Evolutionary conservation across 805 yeast species (phyloP).

Genomic region (Candida insectorum): DNA sequence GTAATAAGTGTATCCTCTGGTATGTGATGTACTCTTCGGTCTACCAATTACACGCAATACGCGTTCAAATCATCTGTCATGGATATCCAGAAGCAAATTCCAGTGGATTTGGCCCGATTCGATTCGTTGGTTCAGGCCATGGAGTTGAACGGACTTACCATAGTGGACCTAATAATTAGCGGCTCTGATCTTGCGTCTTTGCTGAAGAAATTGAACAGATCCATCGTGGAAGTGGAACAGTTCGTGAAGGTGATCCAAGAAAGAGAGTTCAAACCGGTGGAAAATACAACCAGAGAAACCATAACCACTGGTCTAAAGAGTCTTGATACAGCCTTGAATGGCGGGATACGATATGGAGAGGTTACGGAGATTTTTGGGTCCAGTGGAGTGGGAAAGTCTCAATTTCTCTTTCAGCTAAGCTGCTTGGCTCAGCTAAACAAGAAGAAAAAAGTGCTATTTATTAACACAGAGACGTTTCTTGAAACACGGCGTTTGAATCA

Average conservation of each 20-base stretch:
- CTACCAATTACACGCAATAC: too few species aligned
- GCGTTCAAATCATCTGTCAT: too few species aligned
- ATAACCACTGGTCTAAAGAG: too few species aligned
- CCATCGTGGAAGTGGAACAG: constrained; percentile 25
- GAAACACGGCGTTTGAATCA: constrained; percentile 58
- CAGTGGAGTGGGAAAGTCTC: constrained; percentile 85
- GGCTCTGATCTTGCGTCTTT: constrained; percentile 13
- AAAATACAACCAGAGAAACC: too few species aligned
- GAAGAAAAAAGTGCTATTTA: constrained; percentile 43
- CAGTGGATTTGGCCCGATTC: constrained; percentile 8
- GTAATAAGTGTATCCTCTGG: too few species aligned
- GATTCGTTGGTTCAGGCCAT: constrained; percentile 15
- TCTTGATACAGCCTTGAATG: too few species aligned
- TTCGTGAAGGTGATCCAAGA: too few species aligned
- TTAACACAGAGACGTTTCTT: constrained; percentile 73
- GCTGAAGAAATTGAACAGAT: constrained; percentile 21
- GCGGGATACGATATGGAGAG: constrained; percentile 24
- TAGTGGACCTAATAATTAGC: constrained; percentile 22
- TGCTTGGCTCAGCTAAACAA: constrained; percentile 46
- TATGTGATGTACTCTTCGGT: too few species aligned
- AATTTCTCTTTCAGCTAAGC: constrained; percentile 65
- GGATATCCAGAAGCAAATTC: constrained; percentile 5
- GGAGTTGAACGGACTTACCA: constrained; percentile 22
- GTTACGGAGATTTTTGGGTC: constrained; percentile 78
- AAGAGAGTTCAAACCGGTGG: too few species aligned